A percentile compares a stretch with the other conserved stretches of the same genome.
Evolutionary conservation across 495 filamentous ascomycete genomes (phyloP).

Genomic region (Podospora anserina): DNA sequence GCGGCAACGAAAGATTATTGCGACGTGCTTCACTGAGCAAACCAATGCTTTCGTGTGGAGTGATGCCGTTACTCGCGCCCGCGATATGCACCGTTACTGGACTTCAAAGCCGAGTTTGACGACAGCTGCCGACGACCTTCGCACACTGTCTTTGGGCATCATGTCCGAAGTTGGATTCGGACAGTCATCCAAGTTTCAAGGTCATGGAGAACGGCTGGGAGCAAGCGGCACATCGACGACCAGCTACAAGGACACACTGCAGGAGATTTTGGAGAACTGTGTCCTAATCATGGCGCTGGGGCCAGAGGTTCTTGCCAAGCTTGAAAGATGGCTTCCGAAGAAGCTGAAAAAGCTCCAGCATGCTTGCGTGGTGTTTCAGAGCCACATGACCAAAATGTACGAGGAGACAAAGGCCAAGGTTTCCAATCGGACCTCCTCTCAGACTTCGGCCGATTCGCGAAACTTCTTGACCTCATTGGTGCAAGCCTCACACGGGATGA

Average conservation of each 20-base stretch:
- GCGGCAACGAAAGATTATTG: slow-evolving; percentile 43
- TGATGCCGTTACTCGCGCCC: slow-evolving; percentile 43
- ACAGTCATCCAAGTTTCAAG: slow-evolving; percentile 37
- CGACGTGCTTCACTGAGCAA: slow-evolving; percentile 47
- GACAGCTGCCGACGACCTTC: slow-evolving; percentile 35
- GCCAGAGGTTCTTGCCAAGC: slow-evolving; percentile 21
- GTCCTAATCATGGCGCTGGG: slow-evolving; percentile 34
- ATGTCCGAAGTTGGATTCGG: slow-evolving; percentile 45
- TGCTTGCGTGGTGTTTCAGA: slow-evolving; percentile 31
- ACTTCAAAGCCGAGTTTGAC: slow-evolving; percentile 19
- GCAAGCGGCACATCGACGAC: slow-evolving; percentile 1
- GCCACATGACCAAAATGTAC: slow-evolving; percentile 28
- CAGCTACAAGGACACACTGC: slow-evolving; percentile 35
- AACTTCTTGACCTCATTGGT: slow-evolving; percentile 25
- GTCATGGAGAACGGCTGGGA: slow-evolving; percentile 16
- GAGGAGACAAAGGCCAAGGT: slow-evolving; percentile 22
- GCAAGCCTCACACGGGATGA: slow-evolving; percentile 20
- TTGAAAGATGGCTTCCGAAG: slow-evolving; percentile 26
- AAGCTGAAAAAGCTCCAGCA: slow-evolving; percentile 26
- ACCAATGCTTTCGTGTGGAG: slow-evolving; percentile 48
- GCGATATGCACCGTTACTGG: slow-evolving; percentile 49
- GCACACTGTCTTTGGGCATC: slow-evolving; percentile 46
- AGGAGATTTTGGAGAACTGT: slow-evolving; percentile 34
- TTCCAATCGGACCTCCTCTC: background rate
- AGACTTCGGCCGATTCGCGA: slow-evolving; percentile 1